Percentiles rank a stretch among this genome's conserved stretches.
These are phyloP conservation scores for Rhizopogon sp. DNA, from an alignment of 768 basidiomycete genomes.

Conservation along the genomic window DNA sequence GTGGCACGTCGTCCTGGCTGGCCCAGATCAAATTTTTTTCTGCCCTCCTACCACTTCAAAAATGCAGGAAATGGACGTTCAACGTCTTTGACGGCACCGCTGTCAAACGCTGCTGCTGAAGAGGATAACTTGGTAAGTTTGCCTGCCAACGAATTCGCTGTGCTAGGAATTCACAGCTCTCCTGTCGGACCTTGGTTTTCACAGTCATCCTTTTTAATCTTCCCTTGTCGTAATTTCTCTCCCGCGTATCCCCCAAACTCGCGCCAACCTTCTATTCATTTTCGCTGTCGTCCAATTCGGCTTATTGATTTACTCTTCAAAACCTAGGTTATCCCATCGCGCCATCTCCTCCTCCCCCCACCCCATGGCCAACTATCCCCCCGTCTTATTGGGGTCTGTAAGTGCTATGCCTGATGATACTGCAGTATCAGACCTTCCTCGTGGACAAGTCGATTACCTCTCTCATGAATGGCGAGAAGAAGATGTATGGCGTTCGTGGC, in stretches of 20 bases:
- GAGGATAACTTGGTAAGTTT: too few relatives aligned
- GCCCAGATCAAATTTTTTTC: neutral
- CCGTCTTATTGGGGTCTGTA: constrained; percentile 64
- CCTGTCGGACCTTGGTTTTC: constrained; percentile 6
- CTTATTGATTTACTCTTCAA: neutral
- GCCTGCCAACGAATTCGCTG: neutral
- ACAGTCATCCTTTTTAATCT: constrained; percentile 10
- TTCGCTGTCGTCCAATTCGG: neutral
- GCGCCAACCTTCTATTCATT: neutral
- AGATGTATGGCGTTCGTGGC: constrained; percentile 98
- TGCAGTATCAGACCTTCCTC: constrained; percentile 76
- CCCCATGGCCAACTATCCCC: constrained; percentile 62
- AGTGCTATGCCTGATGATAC: constrained; percentile 69
- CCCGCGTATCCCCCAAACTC: neutral
- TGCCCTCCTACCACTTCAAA: neutral
- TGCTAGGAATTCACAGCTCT: neutral
- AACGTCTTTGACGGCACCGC: neutral
- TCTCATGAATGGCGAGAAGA: constrained; percentile 97
- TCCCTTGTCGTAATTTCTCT: constrained; percentile 7
- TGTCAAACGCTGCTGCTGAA: neutral
- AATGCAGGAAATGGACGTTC: neutral
- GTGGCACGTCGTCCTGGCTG: neutral
- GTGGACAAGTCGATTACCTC: constrained; percentile 96
- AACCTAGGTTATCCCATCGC: neutral
- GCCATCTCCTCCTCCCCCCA: neutral